phyloP scores from a whole-genome alignment of 2,329 filamentous ascomycete species.

The Ascocoryne sarcoides region DNA sequence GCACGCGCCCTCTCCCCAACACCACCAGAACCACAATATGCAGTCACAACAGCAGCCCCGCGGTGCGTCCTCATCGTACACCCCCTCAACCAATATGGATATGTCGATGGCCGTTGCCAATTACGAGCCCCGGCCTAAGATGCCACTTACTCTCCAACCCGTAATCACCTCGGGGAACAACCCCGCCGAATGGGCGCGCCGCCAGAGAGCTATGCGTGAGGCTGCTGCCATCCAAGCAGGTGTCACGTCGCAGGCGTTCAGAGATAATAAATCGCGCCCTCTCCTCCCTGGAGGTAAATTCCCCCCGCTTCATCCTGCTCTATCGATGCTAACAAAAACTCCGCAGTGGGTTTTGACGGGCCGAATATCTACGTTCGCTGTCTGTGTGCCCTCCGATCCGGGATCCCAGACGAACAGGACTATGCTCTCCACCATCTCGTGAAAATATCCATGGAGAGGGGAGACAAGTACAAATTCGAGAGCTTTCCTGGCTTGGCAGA shows the following conservation, averaged over 20 bases:
- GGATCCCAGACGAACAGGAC: slow-evolving; percentile 72
- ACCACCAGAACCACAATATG: slow-evolving; percentile 17
- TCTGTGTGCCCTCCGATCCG: slow-evolving; percentile 72
- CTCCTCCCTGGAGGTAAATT: slow-evolving; percentile 53
- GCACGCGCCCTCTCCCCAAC: slow-evolving; percentile 24
- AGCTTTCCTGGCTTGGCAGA: slow-evolving; percentile 84
- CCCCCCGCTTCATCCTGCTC: slow-evolving; percentile 7
- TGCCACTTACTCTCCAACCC: slow-evolving; percentile 60
- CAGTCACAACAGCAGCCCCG: slow-evolving; percentile 21
- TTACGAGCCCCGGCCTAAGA: slow-evolving; percentile 58
- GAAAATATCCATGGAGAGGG: slow-evolving; percentile 89
- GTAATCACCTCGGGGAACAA: slow-evolving; percentile 70
- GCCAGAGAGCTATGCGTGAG: slow-evolving; percentile 38
- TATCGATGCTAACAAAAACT: background rate
- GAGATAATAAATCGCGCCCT: background rate
- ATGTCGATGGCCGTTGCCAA: slow-evolving; percentile 53
- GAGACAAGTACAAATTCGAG: slow-evolving; percentile 93
- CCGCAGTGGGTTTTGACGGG: slow-evolving; percentile 52
- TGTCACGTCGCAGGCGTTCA: background rate
- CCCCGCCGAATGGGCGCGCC: slow-evolving; percentile 55
- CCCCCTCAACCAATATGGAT: slow-evolving; percentile 46
- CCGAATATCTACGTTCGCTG: slow-evolving; percentile 90
- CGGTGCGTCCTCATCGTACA: slow-evolving; percentile 36
- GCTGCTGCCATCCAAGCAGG: slow-evolving; percentile 20
- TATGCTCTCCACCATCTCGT: slow-evolving; percentile 90